phyloP scores from a whole-genome alignment of 169 alveolate species.

The Cryptosporidium tyzzeri region DNA sequence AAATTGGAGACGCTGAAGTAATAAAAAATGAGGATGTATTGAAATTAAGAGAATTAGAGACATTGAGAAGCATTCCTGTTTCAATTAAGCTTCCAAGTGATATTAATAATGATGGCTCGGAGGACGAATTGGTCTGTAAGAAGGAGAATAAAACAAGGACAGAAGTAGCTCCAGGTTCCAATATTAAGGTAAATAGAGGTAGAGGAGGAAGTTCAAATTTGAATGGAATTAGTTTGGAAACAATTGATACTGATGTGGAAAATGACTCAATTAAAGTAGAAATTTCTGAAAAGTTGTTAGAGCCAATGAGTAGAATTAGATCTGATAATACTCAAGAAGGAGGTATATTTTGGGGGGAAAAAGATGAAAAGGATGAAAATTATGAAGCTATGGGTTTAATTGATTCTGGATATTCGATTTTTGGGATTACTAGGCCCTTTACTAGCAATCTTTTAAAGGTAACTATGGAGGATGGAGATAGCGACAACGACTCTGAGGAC shows the following conservation, averaged over 20 bases:
- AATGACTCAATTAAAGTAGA: not conserved
- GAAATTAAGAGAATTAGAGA: not conserved
- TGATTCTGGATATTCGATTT: not conserved
- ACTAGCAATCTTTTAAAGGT: not conserved
- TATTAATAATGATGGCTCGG: not conserved
- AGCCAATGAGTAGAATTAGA: not conserved
- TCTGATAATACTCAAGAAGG: not conserved
- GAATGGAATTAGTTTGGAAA: not conserved
- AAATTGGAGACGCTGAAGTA: not conserved
- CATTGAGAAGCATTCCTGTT: not conserved
- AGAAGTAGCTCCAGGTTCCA: not conserved
- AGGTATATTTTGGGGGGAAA: slow-evolving; percentile 3
- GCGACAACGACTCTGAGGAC: slow-evolving; percentile 45
- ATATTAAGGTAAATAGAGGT: not conserved
- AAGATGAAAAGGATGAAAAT: not conserved
- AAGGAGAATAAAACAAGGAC: not conserved
- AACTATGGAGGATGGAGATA: slow-evolving; percentile 50
- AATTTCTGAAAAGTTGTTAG: slow-evolving; percentile 1
- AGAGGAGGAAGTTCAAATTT: not conserved
- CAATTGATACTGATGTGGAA: not conserved
- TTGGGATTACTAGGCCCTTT: not conserved
- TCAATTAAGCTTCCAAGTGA: slow-evolving; percentile 10
- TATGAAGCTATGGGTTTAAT: not conserved
- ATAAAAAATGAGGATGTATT: not conserved
- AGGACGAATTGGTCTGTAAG: not conserved